Conservation (phyloP, 2,329 filamentous ascomycete species). For the Apiospora sp. region DNA sequence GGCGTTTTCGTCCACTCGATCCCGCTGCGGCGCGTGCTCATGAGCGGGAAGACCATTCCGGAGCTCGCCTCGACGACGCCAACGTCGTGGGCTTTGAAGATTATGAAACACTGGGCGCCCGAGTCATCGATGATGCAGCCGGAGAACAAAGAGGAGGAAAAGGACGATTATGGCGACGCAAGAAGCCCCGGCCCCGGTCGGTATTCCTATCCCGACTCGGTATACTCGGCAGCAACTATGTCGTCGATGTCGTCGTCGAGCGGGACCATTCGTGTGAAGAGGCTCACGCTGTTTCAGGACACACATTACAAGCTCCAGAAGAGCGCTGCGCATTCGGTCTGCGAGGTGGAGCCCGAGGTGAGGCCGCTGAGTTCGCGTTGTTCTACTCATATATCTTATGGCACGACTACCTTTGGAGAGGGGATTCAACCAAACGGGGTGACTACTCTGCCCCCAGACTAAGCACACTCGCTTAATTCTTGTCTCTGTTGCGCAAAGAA, state of each 20-base stretch:
- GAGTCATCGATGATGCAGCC: not conserved
- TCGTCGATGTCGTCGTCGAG: conserved; percentile 7
- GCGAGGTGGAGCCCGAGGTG: not conserved
- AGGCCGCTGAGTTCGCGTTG: conserved; percentile 9
- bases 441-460: not conserved
- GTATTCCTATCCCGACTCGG: not conserved
- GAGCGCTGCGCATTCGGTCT: not conserved
- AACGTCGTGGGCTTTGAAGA: not conserved
- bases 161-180: not conserved
- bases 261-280: conserved; percentile 3
- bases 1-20: conserved; percentile 23
- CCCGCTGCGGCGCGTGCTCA: conserved; percentile 12
- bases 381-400: not conserved
- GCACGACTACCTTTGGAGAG: not conserved
- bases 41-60: conserved; percentile 16
- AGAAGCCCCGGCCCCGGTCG: not conserved
- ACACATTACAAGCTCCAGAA: not conserved
- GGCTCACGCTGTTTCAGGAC: not conserved
- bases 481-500: not conserved
- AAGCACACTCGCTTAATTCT: not conserved
- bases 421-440: not conserved
- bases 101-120: conserved; percentile 16
- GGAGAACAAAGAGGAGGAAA: not conserved
- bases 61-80: conserved; percentile 6
- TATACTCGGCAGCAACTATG: not conserved